Conservation (phyloP, 164 flowering plant species). For the Macadamia tetraphylla region DNA sequence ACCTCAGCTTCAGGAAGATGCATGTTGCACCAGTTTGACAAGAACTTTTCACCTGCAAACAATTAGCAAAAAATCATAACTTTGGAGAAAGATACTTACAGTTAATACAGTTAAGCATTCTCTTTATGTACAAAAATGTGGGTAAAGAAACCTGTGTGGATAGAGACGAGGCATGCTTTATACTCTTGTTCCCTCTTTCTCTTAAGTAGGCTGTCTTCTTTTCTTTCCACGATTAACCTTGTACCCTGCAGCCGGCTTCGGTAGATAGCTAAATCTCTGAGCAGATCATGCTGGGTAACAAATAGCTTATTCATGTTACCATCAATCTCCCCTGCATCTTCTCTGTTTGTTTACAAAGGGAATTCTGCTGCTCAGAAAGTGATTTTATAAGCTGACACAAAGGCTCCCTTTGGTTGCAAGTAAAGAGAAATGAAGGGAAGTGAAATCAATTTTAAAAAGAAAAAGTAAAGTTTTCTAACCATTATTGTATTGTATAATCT, state of each 20-base stretch:
- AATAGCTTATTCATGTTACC: slow-evolving; percentile 2
- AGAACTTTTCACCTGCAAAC: slow-evolving; percentile 21
- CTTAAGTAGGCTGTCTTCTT: slow-evolving; percentile 21
- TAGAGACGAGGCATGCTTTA: slow-evolving; percentile 32
- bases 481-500: no score
- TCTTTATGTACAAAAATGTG: background rate
- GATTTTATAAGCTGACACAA: background rate
- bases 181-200: slow-evolving; percentile 17
- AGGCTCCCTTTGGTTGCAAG: background rate
- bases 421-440: background rate
- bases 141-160: slow-evolving; percentile 30
- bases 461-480: no score
- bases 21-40: slow-evolving; percentile 8
- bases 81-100: background rate
- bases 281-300: no score
- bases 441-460: no score
- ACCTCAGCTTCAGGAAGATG: no score
- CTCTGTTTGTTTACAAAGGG: slow-evolving; percentile 22
- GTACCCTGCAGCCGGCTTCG: no score
- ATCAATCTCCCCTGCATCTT: slow-evolving; percentile 19
- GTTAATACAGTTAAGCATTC: background rate
- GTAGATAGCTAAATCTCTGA: no score
- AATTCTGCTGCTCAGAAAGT: background rate
- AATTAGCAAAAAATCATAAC: background rate
- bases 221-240: slow-evolving; percentile 11